Evolutionary conservation across 148 eudicot genomes (phyloP), one percentile per base, ranked within the genome.

Genomic region (Chenopodium formosanum): DNA sequence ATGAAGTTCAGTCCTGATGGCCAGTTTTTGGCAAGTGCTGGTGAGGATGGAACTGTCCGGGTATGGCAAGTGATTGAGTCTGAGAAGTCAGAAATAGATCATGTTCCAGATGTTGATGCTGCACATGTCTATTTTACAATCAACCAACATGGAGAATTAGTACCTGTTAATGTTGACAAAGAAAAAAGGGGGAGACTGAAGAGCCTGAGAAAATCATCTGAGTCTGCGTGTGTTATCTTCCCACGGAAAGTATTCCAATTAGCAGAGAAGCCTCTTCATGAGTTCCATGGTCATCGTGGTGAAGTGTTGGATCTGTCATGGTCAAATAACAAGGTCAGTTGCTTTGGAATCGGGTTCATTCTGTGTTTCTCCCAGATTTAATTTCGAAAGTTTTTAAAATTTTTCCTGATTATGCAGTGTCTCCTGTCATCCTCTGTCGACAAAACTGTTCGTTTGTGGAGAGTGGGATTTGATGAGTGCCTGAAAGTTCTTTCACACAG

Each of bases 1-100:
- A 92, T 96, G 91, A 94, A 92, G 82, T 96, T 96, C 84, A 96
- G 99, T 85, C 95, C 85, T 50, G 97, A 94, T 84, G 97, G 97
- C 7, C 86, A 81, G 78, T 85, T 86, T 80, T 78, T 96, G 71
- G 99, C 98, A 6, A 94, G 91, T 87, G 94, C 91, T 47, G 97
- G 98, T 50, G 94, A 92, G 83, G 97, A 96, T 85, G 90, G 94
- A 22, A 73, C 89, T 47, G 94, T 96, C 31, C 93, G 98, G 80
- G 87, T 96, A 8, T 96, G 99, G 98, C 84, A 87, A 69, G 92
- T 91, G 84, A 82, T 79, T 14, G 94, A 91, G 83, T 82, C 83
- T 4, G 90, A 89, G 80, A 87, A 86, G 50, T 78, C 85, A 23
- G 88, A 76, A 68, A 79, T 74, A 22, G 52, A 84, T 71, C 84